Conservation (phyloP, 306 rosid genomes). For the Rosa rugosa region DNA sequence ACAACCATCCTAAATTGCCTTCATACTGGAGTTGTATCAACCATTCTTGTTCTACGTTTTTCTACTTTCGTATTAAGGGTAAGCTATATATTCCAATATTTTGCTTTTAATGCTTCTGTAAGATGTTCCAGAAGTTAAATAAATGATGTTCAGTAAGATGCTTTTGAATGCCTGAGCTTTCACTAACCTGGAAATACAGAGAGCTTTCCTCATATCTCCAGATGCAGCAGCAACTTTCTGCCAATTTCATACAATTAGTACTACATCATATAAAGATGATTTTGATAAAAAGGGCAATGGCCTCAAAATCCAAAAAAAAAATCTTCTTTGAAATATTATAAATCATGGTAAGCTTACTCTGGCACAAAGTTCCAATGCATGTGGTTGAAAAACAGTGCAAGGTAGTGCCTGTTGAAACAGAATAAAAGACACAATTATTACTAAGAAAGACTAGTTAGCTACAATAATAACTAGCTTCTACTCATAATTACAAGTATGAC, state of each 20-base stretch:
- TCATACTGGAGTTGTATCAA: not conserved
- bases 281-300: not conserved
- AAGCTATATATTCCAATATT: not conserved
- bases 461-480: not conserved
- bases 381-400: constrained; percentile 62
- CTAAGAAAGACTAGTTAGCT: constrained; percentile 21
- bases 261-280: not conserved
- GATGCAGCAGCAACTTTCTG: constrained; percentile 97
- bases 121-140: not conserved
- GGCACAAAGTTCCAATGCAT: constrained; percentile 91
- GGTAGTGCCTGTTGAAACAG: constrained; percentile 58
- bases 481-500: not conserved
- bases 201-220: constrained; percentile 97
- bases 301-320: not conserved
- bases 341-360: constrained; percentile 57
- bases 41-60: not conserved
- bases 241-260: constrained; percentile 10
- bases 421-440: constrained; percentile 5
- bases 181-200: constrained; percentile 67
- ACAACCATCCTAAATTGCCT: not conserved
- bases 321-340: not conserved
- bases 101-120: not conserved
- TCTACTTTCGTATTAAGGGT: not conserved
- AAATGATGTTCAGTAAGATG: not conserved
- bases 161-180: not conserved